Evolutionary conservation across 192 early-diverging fungal genomes (phyloP).

Genomic region (Mortierella hygrophila): DNA sequence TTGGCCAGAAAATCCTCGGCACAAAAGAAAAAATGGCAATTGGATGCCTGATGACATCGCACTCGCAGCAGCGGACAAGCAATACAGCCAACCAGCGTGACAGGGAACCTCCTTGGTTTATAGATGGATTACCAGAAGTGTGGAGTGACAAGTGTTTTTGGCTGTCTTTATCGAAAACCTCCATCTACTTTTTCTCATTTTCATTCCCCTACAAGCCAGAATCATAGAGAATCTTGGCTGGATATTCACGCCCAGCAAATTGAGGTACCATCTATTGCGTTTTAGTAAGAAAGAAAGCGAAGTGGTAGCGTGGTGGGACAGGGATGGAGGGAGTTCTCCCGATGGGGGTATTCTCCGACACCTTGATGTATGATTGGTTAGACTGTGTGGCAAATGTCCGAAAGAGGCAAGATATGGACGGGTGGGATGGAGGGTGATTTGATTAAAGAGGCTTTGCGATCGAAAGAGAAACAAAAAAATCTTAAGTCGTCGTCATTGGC

Average conservation of each 20-base stretch:
- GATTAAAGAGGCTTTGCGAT: too few species aligned
- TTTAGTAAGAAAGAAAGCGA: neutral
- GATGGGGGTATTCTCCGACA: neutral
- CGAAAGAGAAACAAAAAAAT: too few species aligned
- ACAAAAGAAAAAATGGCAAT: neutral
- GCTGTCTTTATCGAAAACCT: slow-evolving; percentile 6
- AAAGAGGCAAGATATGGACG: neutral
- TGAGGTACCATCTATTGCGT: too few species aligned
- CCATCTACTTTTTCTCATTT: neutral
- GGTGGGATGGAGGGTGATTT: too few species aligned
- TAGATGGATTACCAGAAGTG: neutral
- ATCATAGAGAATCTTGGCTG: too few species aligned
- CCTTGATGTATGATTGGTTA: neutral
- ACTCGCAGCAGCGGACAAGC: neutral
- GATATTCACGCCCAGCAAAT: too few species aligned
- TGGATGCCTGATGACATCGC: slow-evolving; percentile 6
- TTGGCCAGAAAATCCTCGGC: neutral
- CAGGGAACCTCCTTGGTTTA: too few species aligned
- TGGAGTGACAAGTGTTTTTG: slow-evolving; percentile 3
- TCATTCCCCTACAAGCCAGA: slow-evolving; percentile 2
- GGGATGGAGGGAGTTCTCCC: neutral
- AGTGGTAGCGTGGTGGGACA: neutral
- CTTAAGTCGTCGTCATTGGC: too few species aligned
- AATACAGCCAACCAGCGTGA: neutral
- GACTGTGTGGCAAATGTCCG: neutral